Percentiles rank a stretch among this genome's conserved stretches.
Evolutionary conservation across 2,329 filamentous ascomycete species (phyloP).

Genomic region (Tolypocladium inflatum): DNA sequence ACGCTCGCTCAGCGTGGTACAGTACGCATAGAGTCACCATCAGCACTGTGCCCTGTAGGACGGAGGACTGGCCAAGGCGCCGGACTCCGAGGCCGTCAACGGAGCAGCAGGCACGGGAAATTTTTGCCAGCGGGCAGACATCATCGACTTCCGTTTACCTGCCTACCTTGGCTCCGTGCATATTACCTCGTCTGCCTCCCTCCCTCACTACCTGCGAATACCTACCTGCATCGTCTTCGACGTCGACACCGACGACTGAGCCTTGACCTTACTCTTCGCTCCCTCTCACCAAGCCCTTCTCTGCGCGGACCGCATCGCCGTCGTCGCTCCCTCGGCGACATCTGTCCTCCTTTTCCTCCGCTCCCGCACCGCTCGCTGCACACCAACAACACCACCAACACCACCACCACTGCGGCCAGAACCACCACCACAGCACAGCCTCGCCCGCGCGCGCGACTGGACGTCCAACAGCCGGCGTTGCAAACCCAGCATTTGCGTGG

Average conservation of each 20-base stretch:
- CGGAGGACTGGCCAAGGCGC: conserved; percentile 1
- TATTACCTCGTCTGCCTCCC: background rate
- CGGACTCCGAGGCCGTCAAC: conserved; percentile 28
- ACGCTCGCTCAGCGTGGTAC: background rate
- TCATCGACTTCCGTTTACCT: conserved; percentile 4
- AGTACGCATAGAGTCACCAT: background rate
- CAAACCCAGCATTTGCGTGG: background rate
- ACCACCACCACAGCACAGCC: background rate
- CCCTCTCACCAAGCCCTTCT: background rate
- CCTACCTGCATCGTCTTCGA: background rate
- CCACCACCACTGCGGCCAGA: background rate
- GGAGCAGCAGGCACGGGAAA: conserved; percentile 20
- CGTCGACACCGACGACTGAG: background rate
- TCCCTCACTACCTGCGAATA: background rate
- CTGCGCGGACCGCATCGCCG: background rate
- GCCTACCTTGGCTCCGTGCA: background rate
- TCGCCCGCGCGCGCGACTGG: background rate
- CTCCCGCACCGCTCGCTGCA: background rate
- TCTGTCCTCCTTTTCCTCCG: background rate
- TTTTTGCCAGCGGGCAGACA: conserved; percentile 17
- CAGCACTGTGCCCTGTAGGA: background rate
- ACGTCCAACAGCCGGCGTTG: background rate
- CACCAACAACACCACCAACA: background rate
- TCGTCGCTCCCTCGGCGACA: background rate
- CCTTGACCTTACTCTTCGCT: background rate